Base-by-base conservation (phyloP, 208 protist genomes). In the Trypanosoma lewisi region DNA sequence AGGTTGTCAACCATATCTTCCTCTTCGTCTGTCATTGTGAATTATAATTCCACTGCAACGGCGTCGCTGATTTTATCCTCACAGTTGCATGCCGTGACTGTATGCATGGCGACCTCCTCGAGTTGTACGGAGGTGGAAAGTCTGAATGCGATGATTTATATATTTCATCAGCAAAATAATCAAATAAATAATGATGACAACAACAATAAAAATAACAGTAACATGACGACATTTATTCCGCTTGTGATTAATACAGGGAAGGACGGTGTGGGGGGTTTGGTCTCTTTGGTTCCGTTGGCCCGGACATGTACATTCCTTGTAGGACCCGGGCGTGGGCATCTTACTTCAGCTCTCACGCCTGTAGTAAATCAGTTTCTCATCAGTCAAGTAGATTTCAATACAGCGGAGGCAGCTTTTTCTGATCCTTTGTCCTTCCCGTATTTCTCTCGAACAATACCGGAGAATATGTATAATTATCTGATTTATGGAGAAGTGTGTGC, bases 351-450 rank as follows among this genome's bases (percentile, higher is more conserved):
- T 6, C 70, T 95, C 33, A 83, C 76, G 9, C 89, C 89, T 2
- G 78, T 93, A 1, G 72, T 95, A 28, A 95, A 93, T 65, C 73
- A 91, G 68, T 95, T 87, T 65, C 33, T 61, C 11, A 73, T 89
- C 21, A 65, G 85, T 17, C 83, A 89, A 71, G 30, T 95, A 7
- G 89, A 95, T 55, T 95, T 90, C 67, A 78, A 69, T 47, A 75
- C 80, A 16, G 73, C 83, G 1, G 88, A 82, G 49, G 70, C 77
- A 59, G 73, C 82, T 60, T 73, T 71, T 82, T 87, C 72, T 79
- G 73, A 50, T 64, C 67, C 61, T 30, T 68, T 82, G 47, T 64
- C 69, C 41, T 82, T 80, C 62, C 89, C 89, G 41, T 89, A 82
- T 60, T 93, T 93, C 58, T 93, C 86, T n/a, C 80, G 89, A 36